phyloP scores from a whole-genome alignment of 1,284 basidiomycete genomes.

The Apiotrichum akiyoshidainum region DNA sequence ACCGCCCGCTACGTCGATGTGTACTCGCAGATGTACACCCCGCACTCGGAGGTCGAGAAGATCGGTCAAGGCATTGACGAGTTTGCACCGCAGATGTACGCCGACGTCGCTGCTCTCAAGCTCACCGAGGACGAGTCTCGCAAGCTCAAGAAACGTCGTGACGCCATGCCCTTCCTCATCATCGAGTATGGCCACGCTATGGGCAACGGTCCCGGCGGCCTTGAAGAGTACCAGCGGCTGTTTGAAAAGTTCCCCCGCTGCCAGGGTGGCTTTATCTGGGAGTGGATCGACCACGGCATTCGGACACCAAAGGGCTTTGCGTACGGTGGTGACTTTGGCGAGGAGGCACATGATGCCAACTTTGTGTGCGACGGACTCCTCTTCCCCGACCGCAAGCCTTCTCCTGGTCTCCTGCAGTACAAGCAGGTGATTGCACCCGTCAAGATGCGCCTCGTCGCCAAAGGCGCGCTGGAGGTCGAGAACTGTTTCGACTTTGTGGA shows the following conservation, averaged over 20 bases:
- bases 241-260: slow-evolving; percentile 26
- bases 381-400: slow-evolving; percentile 27
- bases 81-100: too few species aligned
- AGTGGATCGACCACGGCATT: slow-evolving; percentile 32
- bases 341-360: slow-evolving; percentile 27
- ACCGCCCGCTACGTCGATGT: slow-evolving; percentile 23
- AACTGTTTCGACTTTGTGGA: slow-evolving; percentile 18
- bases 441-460: neutral
- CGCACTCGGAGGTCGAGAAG: slow-evolving; percentile 17
- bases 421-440: slow-evolving; percentile 24
- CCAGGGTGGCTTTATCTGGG: slow-evolving; percentile 32
- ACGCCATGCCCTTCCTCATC: slow-evolving; percentile 22
- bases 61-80: slow-evolving; percentile 16
- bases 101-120: too few species aligned
- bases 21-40: slow-evolving; percentile 27
- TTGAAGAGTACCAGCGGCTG: slow-evolving; percentile 23
- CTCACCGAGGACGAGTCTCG: neutral
- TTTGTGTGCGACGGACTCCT: slow-evolving; percentile 29
- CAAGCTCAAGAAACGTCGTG: neutral
- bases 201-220: slow-evolving; percentile 30
- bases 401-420: slow-evolving; percentile 23
- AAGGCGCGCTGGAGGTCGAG: slow-evolving; percentile 4
- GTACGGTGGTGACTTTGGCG: slow-evolving; percentile 33
- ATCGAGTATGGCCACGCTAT: slow-evolving; percentile 32
- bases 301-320: slow-evolving; percentile 15